Evolutionary conservation across 2,329 filamentous ascomycete species (phyloP).

Genomic region (Mycogone perniciosa): DNA sequence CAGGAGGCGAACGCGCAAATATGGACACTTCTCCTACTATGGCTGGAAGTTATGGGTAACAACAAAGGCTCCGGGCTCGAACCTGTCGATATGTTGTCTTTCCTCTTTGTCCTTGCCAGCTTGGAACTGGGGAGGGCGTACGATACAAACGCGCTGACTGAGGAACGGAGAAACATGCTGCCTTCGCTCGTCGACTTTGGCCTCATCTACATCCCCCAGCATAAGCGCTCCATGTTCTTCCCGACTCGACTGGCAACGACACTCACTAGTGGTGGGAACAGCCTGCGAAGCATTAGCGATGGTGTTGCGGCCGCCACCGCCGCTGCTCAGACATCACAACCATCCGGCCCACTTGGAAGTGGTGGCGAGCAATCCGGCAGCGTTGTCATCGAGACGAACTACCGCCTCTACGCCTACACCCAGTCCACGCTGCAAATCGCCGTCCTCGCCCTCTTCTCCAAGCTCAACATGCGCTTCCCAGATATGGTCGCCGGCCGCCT

Average conservation of each 20-base stretch:
- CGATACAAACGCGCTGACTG: conserved; percentile 74
- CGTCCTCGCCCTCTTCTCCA: conserved; percentile 83
- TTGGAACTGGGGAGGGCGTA: conserved; percentile 90
- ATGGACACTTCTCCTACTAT: conserved; percentile 90
- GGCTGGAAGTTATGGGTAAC: conserved; percentile 74
- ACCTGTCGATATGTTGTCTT: conserved; percentile 87
- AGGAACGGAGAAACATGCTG: conserved; percentile 82
- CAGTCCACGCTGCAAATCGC: conserved; percentile 90
- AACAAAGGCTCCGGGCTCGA: conserved; percentile 61
- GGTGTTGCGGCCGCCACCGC: conserved; percentile 61
- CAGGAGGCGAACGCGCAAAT: conserved; percentile 96
- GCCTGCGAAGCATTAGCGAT: conserved; percentile 62
- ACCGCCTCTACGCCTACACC: conserved; percentile 95
- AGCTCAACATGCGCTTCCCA: conserved; percentile 82
- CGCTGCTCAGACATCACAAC: conserved; percentile 30
- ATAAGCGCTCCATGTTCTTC: conserved; percentile 62
- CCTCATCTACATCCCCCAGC: conserved; percentile 68
- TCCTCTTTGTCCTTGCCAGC: conserved; percentile 91
- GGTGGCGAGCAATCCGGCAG: conserved; percentile 58
- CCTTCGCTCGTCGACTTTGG: conserved; percentile 86
- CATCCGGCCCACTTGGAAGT: conserved; percentile 33
- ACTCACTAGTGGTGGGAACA: conserved; percentile 74
- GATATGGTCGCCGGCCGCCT: conserved; percentile 92
- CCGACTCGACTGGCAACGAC: conserved; percentile 92
- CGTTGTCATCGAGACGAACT: conserved; percentile 97